A percentile compares a stretch with the other conserved stretches of the same genome.
These are phyloP conservation scores for Selenicereus undatus DNA, from an alignment of 148 eudicot genomes.

Conservation along the genomic window DNA sequence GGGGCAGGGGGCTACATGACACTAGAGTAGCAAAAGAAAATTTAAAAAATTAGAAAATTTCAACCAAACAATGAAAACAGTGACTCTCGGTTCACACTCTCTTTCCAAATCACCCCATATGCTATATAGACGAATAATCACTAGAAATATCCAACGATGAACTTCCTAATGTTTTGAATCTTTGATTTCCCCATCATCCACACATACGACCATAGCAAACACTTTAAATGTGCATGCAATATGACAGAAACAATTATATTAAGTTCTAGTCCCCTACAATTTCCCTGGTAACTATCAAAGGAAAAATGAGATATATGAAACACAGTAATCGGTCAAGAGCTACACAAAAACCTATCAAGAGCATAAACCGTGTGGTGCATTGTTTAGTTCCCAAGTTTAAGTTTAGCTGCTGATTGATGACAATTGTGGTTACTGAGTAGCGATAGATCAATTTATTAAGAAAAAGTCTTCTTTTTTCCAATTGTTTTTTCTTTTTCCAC, in stretches of 20 bases:
- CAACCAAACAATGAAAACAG: neutral
- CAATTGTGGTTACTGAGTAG: neutral
- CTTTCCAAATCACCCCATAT: neutral
- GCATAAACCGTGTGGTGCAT: neutral
- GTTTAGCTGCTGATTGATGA: neutral
- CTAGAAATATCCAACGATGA: neutral
- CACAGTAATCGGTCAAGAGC: neutral
- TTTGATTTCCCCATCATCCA: neutral
- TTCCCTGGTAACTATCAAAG: neutral
- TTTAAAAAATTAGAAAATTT: neutral
- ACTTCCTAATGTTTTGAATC: neutral
- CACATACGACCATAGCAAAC: neutral
- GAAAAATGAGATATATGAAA: neutral
- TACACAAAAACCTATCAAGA: neutral
- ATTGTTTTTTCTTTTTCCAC: neutral
- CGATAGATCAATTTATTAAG: neutral
- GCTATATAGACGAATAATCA: neutral
- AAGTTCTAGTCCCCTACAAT: neutral
- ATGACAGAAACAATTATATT: neutral
- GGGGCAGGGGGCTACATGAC: neutral
- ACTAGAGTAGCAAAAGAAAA: neutral
- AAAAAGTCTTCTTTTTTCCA: neutral
- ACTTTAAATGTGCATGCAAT: neutral
- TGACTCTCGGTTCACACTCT: neutral
- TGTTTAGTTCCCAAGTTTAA: neutral